Percentiles rank a stretch among this genome's conserved stretches.
These are phyloP conservation scores for Camellia granthamiana DNA, from an alignment of 148 eudicot genomes.

Conservation along the genomic window DNA sequence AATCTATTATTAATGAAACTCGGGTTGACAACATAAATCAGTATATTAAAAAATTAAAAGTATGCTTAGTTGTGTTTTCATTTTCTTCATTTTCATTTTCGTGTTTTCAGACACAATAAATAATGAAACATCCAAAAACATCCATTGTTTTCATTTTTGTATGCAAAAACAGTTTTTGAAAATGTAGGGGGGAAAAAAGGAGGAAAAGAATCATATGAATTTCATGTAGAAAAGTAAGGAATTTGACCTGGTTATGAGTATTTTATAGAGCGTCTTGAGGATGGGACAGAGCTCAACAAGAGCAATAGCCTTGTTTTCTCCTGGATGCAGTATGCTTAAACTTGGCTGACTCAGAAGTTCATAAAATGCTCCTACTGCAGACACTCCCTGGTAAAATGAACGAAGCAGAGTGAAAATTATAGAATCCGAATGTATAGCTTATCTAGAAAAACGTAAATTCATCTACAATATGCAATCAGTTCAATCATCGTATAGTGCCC, in stretches of 20 bases:
- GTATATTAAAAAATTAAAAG: too few species aligned
- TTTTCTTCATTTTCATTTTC: too few species aligned
- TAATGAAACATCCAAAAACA: too few species aligned
- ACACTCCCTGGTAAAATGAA: slow-evolving; percentile 60
- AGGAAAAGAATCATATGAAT: not conserved
- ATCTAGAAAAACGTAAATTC: not conserved
- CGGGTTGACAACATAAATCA: not conserved
- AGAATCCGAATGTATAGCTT: not conserved
- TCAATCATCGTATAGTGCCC: not conserved
- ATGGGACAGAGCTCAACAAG: slow-evolving; percentile 94
- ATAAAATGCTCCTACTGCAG: slow-evolving; percentile 90
- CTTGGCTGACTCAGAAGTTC: slow-evolving; percentile 85
- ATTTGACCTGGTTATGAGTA: slow-evolving; percentile 67
- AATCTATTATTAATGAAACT: not conserved
- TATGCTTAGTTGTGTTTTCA: too few species aligned
- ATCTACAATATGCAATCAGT: not conserved
- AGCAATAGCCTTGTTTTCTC: slow-evolving; percentile 75
- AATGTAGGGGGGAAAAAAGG: too few species aligned
- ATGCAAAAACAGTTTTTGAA: too few species aligned
- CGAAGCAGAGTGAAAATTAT: not conserved
- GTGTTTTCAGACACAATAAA: too few species aligned
- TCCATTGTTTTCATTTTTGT: too few species aligned
- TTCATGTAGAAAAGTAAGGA: not conserved
- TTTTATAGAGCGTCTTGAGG: slow-evolving; percentile 73
- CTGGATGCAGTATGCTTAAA: slow-evolving; percentile 67